phyloP scores from a whole-genome alignment of 345 rosid species.

The Anacardium occidentale region DNA sequence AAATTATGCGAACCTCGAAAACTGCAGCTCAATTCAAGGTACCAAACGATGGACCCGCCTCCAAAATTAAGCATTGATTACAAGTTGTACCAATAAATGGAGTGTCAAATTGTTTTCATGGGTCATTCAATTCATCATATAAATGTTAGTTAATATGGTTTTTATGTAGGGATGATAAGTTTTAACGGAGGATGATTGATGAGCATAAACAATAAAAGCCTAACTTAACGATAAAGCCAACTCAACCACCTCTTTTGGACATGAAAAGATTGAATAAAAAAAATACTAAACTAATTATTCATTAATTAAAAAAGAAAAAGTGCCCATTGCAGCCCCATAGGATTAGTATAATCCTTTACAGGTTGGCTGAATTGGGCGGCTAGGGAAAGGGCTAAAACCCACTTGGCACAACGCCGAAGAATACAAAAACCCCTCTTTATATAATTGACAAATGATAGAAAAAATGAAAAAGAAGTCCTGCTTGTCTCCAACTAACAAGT shows the following conservation, averaged over 20 bases:
- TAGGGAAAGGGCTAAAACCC: background rate
- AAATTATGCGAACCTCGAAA: background rate
- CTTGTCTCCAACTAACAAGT: no score
- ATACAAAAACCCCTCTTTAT: background rate
- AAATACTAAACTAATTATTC: background rate
- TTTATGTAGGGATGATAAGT: constrained; percentile 20
- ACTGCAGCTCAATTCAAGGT: background rate
- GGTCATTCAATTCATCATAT: constrained; percentile 24
- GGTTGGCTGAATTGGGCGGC: constrained; percentile 6
- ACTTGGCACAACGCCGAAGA: background rate
- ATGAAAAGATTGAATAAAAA: background rate
- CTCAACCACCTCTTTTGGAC: constrained; percentile 32
- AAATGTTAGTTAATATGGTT: constrained; percentile 17
- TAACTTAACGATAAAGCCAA: constrained; percentile 40
- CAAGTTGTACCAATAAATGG: constrained; percentile 16
- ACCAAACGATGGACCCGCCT: background rate
- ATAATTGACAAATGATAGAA: constrained; percentile 1
- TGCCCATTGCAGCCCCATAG: background rate
- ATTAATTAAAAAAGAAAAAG: background rate
- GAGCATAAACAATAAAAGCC: constrained; percentile 21
- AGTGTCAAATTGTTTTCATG: background rate
- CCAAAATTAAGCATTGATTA: background rate
- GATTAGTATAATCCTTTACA: constrained; percentile 11
- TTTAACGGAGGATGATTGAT: constrained; percentile 18
- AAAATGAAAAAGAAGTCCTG: background rate